Percentiles rank a stretch among this genome's conserved stretches.
These are phyloP conservation scores for Tulasnella calospora DNA, from an alignment of 768 basidiomycete genomes.

Conservation along the genomic window DNA sequence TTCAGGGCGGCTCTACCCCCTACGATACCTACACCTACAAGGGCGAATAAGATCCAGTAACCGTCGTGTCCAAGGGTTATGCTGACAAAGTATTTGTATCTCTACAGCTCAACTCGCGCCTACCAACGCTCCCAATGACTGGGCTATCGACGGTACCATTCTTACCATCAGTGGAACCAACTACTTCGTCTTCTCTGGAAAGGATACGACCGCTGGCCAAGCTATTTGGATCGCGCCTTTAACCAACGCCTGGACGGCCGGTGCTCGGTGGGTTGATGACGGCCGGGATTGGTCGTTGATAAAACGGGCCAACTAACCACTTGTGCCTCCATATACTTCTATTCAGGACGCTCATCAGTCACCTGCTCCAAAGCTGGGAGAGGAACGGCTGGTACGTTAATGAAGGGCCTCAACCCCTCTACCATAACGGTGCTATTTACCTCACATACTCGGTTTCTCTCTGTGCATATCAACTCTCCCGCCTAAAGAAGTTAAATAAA, in stretches of 20 bases:
- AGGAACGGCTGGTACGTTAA: not conserved
- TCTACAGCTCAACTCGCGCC: not conserved
- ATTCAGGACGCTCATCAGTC: not conserved
- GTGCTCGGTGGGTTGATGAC: not conserved
- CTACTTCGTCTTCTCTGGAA: slow-evolving; percentile 3
- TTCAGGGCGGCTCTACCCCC: not conserved
- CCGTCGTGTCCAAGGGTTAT: not conserved
- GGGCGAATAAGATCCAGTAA: not conserved
- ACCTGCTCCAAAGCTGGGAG: slow-evolving; percentile 6
- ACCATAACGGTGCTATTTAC: not conserved
- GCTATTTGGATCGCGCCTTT: not conserved
- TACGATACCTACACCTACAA: slow-evolving; percentile 11
- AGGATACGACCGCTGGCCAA: not conserved
- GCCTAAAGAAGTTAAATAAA: no score
- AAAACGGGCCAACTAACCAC: not conserved
- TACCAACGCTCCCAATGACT: slow-evolving; percentile 11
- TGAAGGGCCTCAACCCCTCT: not conserved
- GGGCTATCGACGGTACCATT: slow-evolving; percentile 10
- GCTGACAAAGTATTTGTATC: no score
- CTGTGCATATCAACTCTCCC: not conserved
- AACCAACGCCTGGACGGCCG: slow-evolving; percentile 5
- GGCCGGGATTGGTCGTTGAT: not conserved
- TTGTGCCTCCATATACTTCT: no score
- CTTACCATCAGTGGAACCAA: not conserved
- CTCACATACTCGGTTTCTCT: not conserved